A percentile compares a stretch with the other conserved stretches of the same genome.
phyloP scores from a whole-genome alignment of 108 stramenopile species.

The Conticribra weissflogii region DNA sequence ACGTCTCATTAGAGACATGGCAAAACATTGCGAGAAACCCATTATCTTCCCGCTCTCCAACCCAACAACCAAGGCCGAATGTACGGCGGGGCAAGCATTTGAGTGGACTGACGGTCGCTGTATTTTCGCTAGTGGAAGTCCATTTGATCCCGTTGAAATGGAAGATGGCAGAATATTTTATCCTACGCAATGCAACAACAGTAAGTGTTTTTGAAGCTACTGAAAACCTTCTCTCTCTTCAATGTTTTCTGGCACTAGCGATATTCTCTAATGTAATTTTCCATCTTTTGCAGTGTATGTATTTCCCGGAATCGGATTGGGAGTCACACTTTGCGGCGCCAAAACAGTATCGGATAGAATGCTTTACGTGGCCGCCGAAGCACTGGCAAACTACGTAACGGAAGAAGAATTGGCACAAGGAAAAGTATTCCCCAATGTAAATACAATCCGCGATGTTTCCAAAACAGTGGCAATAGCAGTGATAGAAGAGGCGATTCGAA shows the following conservation, averaged over 20 bases:
- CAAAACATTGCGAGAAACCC: constrained; percentile 72
- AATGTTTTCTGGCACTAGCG: constrained; percentile 4
- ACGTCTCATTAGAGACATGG: constrained; percentile 76
- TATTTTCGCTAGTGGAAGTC: constrained; percentile 95
- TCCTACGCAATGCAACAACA: constrained; percentile 96
- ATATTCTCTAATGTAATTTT: not conserved
- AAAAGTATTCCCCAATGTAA: constrained; percentile 88
- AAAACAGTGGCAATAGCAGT: constrained; percentile 88
- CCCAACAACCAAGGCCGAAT: constrained; percentile 96
- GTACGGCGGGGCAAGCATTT: constrained; percentile 96
- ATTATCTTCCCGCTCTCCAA: constrained; percentile 98
- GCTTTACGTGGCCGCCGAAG: constrained; percentile 89
- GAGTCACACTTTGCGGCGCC: constrained; percentile 85
- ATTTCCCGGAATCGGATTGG: constrained; percentile 89
- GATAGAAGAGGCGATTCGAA: constrained; percentile 80
- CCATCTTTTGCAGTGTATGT: constrained; percentile 5
- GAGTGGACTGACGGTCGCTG: constrained; percentile 93
- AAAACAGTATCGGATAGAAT: constrained; percentile 88
- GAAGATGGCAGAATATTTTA: constrained; percentile 66
- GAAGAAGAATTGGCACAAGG: constrained; percentile 82
- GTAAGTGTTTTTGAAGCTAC: constrained; percentile 32
- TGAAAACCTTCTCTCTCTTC: no score
- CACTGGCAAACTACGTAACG: constrained; percentile 80
- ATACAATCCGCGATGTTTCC: constrained; percentile 86
- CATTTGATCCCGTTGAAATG: constrained; percentile 92